Base-by-base conservation (phyloP, 2,329 filamentous ascomycete genomes). In the Aureobasidium sp. region DNA sequence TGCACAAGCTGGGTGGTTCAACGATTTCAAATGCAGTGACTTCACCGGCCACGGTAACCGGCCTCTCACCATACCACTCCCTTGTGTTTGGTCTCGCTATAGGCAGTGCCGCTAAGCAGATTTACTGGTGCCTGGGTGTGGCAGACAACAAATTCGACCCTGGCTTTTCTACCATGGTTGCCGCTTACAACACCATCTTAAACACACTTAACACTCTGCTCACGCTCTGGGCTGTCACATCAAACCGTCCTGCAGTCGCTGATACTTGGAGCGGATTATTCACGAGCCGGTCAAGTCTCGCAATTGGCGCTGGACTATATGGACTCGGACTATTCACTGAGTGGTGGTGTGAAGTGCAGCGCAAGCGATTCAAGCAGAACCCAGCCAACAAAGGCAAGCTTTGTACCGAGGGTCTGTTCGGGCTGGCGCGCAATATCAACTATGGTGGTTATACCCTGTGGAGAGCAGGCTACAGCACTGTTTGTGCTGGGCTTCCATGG, bases 381-480 rank as follows among this genome's bases (percentile, higher is more conserved):
- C 63, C 65, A 7, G 59, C 59, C 45, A 69, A 69, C 61, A 63
- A 65, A 29, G 67, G 66, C 6, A 69, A 67, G 61, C 66, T 66
- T 14, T 69, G 62, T 49, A 63, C 65, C 37, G 65, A 61, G 8
- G 68, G 68, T 0, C 63, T 69, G 3, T 69, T 67, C 51, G 61
- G 64, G 16, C 34, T 68, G 21, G 67, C 67, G 16, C 58, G 64
- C 11, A 68, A 68, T 59, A 67, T 69, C 61, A 69, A 69, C 45
- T 69, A 69, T 51, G 66, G 66, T 5, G 67, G 68, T 8, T 69
- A 69, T 53, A 66, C 67, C 13, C 64, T 69, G 13, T 69, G 68
- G 67, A 49, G 61, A 14, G 57, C 60, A 13, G 68, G 68, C 4
- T 68, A 68, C 48, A 61, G 63, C 14, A 61, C 67, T 13, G 59